These are phyloP conservation scores for Pochonia chlamydosporia DNA, from an alignment of 2,329 filamentous ascomycete species.

Conservation along the genomic window DNA sequence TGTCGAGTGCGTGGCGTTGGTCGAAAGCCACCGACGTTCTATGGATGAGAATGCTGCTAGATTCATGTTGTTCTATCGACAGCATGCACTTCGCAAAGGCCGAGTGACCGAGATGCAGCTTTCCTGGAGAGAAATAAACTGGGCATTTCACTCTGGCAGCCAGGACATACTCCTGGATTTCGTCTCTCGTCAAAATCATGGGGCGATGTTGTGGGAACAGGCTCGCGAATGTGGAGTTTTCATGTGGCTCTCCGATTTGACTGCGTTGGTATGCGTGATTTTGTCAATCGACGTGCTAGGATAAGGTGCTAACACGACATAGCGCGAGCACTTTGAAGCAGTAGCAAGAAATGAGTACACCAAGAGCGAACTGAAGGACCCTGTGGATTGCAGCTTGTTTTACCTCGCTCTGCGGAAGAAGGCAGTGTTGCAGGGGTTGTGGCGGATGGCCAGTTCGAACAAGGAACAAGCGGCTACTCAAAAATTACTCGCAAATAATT, in stretches of 20 bases:
- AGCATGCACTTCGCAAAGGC: slow-evolving; percentile 66
- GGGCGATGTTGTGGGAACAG: slow-evolving; percentile 75
- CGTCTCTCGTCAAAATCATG: slow-evolving; percentile 72
- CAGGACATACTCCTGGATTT: slow-evolving; percentile 89
- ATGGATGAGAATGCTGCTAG: slow-evolving; percentile 86
- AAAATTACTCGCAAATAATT: slow-evolving; percentile 82
- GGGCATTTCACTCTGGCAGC: slow-evolving; percentile 77
- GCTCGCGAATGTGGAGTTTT: slow-evolving; percentile 85
- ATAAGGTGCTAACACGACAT: slow-evolving; percentile 9
- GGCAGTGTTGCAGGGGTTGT: slow-evolving; percentile 79
- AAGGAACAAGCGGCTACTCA: slow-evolving; percentile 78
- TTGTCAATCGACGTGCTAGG: not conserved
- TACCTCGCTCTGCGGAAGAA: slow-evolving; percentile 93
- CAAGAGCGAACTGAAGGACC: slow-evolving; percentile 79
- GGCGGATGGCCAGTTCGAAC: slow-evolving; percentile 91
- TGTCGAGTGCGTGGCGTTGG: slow-evolving; percentile 74
- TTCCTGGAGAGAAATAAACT: slow-evolving; percentile 74
- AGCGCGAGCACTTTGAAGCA: slow-evolving; percentile 70
- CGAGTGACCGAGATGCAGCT: slow-evolving; percentile 61
- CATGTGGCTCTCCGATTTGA: slow-evolving; percentile 83
- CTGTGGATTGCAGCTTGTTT: slow-evolving; percentile 83
- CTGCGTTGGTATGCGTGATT: slow-evolving; percentile 62
- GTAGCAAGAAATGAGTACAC: slow-evolving; percentile 92
- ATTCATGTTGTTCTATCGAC: slow-evolving; percentile 82
- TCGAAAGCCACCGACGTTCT: slow-evolving; percentile 80